Base-by-base conservation (phyloP, 2,329 filamentous ascomycete genomes). In the Claviceps fusiformis region DNA sequence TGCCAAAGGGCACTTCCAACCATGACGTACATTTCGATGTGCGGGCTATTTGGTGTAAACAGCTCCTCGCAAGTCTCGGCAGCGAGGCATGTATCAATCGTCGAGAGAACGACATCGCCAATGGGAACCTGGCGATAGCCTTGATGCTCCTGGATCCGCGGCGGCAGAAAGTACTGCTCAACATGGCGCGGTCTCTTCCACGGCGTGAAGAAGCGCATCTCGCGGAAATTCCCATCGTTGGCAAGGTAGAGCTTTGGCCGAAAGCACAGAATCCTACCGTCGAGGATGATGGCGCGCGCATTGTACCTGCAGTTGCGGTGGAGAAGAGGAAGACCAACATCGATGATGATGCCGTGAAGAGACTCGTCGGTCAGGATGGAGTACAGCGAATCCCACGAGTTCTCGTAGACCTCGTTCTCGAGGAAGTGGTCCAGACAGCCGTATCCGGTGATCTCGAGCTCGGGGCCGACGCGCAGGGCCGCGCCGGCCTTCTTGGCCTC, bases 231-330 rank as follows among this genome's bases (percentile, higher is more conserved):
- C 6, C 69, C 68, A 53, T 70, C 68, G 37, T 68, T 68, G 55
- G 69, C 68, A 17, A 71, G 64, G 7, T 59, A 59, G 57, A 66
- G 63, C 55, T 65, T 65, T 33, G 63, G 62, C 47, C 55, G 52
- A 56, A 93, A 85, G 56, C 85, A 73, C 19, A 90, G 69, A 24
- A 91, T 83, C 68, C 83, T 81, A 52, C 80, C 77, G 60, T 90
- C 79, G 3, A 67, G 63, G 52, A 67, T 54, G 8, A 59, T 57
- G 5, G 56, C 57, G 5, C 58, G 58, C 19, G 53, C 50, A 37
- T 60, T 60, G 27, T 55, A 60, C 45, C 55, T 57, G 44, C 51
- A 55, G 50, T 54, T 59, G 13, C 70, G 61, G 55, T 72, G 69
- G 52, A 82, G 74, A 57, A 64, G 82, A 15, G 65, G 65, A 24